phyloP scores from a whole-genome alignment of 2,329 filamentous ascomycete species.

The Alternaria alternata region DNA sequence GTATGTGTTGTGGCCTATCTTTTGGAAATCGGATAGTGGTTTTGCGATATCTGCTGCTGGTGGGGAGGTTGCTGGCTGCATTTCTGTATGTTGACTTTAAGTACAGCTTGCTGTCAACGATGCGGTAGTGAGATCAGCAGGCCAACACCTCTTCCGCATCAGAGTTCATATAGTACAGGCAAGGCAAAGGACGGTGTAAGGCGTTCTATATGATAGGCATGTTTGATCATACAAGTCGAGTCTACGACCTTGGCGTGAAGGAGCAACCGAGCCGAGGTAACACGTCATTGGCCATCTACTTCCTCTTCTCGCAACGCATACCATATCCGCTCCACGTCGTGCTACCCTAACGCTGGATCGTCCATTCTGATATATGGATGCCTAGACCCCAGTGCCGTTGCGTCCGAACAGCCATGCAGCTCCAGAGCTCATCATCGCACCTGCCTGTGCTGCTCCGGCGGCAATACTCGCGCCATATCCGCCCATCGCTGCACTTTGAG shows the following conservation, averaged over 20 bases:
- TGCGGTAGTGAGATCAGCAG: background rate
- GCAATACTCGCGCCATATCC: constrained; percentile 39
- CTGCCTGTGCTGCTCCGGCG: constrained; percentile 29
- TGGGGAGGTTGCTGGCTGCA: constrained; percentile 18
- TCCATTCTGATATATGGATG: background rate
- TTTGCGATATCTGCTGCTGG: constrained; percentile 7
- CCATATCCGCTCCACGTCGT: background rate
- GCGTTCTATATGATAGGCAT: background rate
- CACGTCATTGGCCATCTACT: constrained; percentile 2
- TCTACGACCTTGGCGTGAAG: constrained; percentile 9
- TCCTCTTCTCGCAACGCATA: constrained; percentile 1
- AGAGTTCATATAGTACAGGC: background rate
- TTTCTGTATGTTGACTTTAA: constrained; percentile 6
- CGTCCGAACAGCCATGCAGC: constrained; percentile 19
- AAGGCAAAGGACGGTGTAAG: background rate
- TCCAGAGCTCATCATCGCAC: constrained; percentile 26
- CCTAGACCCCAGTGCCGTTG: constrained; percentile 1
- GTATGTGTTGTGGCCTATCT: constrained; percentile 46
- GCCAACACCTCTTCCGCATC: background rate
- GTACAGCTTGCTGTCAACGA: background rate
- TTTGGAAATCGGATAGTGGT: constrained; percentile 42
- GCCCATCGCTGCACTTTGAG: constrained; percentile 46
- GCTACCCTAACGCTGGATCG: background rate
- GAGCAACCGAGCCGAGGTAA: constrained; percentile 15
- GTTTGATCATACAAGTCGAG: background rate